Evolutionary conservation across 2,329 filamentous ascomycete genomes (phyloP).

Genomic region (Trichoderma brevicompactum): DNA sequence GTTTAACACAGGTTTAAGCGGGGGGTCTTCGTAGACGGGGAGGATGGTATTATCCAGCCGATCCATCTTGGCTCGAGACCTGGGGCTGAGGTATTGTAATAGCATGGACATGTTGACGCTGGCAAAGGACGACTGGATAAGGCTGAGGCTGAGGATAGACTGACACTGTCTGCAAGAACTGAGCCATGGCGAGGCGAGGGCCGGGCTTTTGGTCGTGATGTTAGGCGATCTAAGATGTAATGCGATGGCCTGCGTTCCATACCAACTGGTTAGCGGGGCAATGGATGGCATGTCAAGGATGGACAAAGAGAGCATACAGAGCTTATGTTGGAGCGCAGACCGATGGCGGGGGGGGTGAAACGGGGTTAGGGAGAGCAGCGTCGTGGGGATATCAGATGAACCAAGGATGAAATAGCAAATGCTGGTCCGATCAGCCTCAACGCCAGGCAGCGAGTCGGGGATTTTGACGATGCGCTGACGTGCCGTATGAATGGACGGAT

Average conservation of each 20-base stretch:
- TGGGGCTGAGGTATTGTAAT: slow-evolving; percentile 43
- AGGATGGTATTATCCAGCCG: slow-evolving; percentile 41
- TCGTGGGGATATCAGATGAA: neutral
- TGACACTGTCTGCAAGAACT: slow-evolving; percentile 51
- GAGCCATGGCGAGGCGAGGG: slow-evolving; percentile 41
- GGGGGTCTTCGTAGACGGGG: slow-evolving; percentile 39
- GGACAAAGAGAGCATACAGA: neutral
- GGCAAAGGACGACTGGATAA: slow-evolving; percentile 20
- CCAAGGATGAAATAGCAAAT: slow-evolving; percentile 11
- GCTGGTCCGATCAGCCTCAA: neutral
- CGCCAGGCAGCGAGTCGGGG: slow-evolving; percentile 8
- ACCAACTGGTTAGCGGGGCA: slow-evolving; percentile 29
- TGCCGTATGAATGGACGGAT: neutral
- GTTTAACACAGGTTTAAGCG: slow-evolving; percentile 32
- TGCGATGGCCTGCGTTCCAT: slow-evolving; percentile 26
- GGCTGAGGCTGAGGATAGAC: slow-evolving; percentile 33
- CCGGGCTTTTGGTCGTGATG: slow-evolving; percentile 16
- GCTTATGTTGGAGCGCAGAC: neutral
- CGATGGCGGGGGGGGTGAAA: neutral
- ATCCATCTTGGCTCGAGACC: slow-evolving; percentile 41
- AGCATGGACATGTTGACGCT: slow-evolving; percentile 36
- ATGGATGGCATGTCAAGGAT: slow-evolving; percentile 24
- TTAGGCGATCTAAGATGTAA: slow-evolving; percentile 5
- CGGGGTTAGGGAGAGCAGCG: neutral
- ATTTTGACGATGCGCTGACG: slow-evolving; percentile 16